Evolutionary conservation across 2,329 filamentous ascomycete genomes (phyloP).

Genomic region (Epichloe sp.): DNA sequence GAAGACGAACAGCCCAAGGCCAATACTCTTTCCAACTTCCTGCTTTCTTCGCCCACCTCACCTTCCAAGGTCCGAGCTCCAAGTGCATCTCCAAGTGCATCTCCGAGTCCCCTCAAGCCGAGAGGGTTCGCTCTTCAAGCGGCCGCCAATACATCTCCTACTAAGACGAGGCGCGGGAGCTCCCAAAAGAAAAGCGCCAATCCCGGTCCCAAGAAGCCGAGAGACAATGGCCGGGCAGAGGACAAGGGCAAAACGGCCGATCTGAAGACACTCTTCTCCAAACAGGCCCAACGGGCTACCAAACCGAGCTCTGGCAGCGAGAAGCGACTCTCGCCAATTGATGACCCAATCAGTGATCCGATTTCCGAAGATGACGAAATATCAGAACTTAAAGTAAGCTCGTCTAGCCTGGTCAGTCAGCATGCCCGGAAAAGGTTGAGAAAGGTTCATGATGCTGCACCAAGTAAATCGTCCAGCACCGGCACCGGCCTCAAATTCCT

Average conservation of each 20-base stretch:
- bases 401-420: conserved; percentile 41
- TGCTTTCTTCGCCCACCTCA: conserved; percentile 38
- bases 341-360: conserved; percentile 40
- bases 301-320: conserved; percentile 19
- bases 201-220: conserved; percentile 27
- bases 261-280: conserved; percentile 47
- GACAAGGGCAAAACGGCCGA: conserved; percentile 43
- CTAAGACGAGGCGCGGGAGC: conserved; percentile 7
- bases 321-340: conserved; percentile 19
- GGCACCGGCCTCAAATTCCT: conserved; percentile 41
- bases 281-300: conserved; percentile 39
- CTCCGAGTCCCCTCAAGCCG: conserved; percentile 29
- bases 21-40: conserved; percentile 39
- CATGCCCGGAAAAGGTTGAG: conserved; percentile 41
- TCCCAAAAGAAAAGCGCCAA: conserved; percentile 14
- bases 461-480: conserved; percentile 15
- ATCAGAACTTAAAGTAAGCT: conserved; percentile 34
- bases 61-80: conserved; percentile 19
- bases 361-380: conserved; percentile 51
- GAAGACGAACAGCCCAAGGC: conserved; percentile 31
- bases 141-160: conserved; percentile 10
- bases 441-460: conserved; percentile 16
- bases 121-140: conserved; percentile 8
- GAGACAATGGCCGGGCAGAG: conserved; percentile 24
- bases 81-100: conserved; percentile 25